These are phyloP conservation scores for Bretschneidera sinensis DNA, from an alignment of 345 rosid species.

Conservation along the genomic window DNA sequence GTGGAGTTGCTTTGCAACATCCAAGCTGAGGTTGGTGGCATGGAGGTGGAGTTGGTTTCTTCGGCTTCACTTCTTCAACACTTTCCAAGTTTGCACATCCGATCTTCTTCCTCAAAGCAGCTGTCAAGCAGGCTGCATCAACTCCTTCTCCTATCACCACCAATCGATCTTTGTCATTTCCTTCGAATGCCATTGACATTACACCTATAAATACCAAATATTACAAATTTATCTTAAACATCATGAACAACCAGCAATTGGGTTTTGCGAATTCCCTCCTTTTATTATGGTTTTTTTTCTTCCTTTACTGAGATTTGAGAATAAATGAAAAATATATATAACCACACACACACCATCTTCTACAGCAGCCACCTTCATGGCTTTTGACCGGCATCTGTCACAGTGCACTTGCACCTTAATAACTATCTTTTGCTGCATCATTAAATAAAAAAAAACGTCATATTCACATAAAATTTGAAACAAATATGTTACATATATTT, in stretches of 20 bases:
- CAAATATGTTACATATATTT: too few species aligned
- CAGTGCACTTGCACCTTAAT: conserved; percentile 21
- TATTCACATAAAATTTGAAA: too few species aligned
- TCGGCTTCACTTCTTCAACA: conserved; percentile 28
- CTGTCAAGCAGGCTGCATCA: conserved; percentile 35
- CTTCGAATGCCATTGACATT: conserved; percentile 35
- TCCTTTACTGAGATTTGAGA: not conserved
- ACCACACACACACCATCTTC: conserved; percentile 20
- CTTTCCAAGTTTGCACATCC: conserved; percentile 24
- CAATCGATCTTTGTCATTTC: conserved; percentile 28
- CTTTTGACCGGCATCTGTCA: conserved; percentile 34
- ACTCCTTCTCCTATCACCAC: conserved; percentile 33
- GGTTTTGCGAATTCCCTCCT: not conserved
- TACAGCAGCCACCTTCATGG: conserved; percentile 31
- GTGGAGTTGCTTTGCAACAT: too few species aligned
- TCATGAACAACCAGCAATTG: not conserved
- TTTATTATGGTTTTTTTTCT: not conserved
- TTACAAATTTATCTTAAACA: conserved; percentile 6
- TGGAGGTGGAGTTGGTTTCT: not conserved
- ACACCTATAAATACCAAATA: conserved; percentile 28
- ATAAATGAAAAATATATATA: not conserved
- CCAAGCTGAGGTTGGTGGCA: not conserved
- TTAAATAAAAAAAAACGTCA: not conserved
- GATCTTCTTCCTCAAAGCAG: conserved; percentile 30
- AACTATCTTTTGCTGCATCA: conserved; percentile 39